These are phyloP conservation scores for Thuja plicata DNA, from an alignment of 83 land plant species.

Conservation along the genomic window DNA sequence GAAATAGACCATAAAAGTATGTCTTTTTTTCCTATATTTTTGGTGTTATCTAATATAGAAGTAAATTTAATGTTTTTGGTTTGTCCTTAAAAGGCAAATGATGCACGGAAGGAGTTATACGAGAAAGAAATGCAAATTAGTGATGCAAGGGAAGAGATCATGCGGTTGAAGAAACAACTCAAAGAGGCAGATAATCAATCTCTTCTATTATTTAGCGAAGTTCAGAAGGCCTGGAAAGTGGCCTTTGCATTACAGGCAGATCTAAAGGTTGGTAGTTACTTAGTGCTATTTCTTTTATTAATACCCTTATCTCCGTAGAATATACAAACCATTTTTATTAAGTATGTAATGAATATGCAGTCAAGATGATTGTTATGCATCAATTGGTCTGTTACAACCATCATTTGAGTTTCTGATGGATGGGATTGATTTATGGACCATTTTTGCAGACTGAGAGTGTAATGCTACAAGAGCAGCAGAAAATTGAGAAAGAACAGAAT, in stretches of 20 bases:
- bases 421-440: background rate
- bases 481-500: conserved; percentile 75
- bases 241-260: conserved; percentile 85
- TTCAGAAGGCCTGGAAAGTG: conserved; percentile 97
- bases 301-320: background rate
- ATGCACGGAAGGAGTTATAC: conserved; percentile 79
- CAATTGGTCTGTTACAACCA: background rate
- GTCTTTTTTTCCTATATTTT: background rate
- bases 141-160: conserved; percentile 60
- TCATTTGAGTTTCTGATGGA: background rate
- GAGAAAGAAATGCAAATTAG: conserved; percentile 82
- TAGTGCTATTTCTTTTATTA: background rate
- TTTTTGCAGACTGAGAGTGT: conserved; percentile 59
- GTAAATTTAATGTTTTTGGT: background rate
- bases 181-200: conserved; percentile 90
- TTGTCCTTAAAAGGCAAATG: conserved; percentile 72
- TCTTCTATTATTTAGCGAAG: conserved; percentile 82
- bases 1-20: background rate
- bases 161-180: conserved; percentile 52
- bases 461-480: conserved; percentile 62
- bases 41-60: background rate
- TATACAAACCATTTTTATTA: background rate
- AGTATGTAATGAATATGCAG: background rate
- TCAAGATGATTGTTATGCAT: background rate
- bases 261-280: conserved; percentile 51